Evolutionary conservation across 2,329 filamentous ascomycete genomes (phyloP), one percentile per base, ranked within the genome.

Genomic region (Aspergillus ruber): DNA sequence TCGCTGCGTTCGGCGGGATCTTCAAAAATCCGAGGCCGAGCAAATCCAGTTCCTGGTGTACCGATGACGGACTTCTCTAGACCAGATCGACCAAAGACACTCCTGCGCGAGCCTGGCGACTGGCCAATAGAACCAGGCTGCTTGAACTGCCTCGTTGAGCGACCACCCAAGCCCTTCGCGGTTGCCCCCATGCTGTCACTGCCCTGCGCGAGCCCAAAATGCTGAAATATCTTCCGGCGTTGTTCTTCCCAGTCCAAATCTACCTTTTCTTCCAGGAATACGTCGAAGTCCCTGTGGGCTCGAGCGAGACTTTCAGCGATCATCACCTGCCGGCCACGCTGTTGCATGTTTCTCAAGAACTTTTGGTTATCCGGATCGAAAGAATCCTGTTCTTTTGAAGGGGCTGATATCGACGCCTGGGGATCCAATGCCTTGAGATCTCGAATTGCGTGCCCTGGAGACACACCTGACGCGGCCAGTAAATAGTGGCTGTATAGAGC

Each of bases 191-290:
- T 48, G 57, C 77, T 76, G 42, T 83, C 65, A 49, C 53, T 55
- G 44, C 83, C 85, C 63, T 70, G 67, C 6, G 74, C 76, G 13
- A 98, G 85, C 12, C 93, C 93, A 67, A 98, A 97, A 69, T 98
- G 93, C 61, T 95, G 84, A 69, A 96, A 97, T 54, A 98, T 95
- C 56, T 84, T 84, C 68, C 87, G 88, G 53, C 91, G 85, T 72
- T 97, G 91, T 13, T 86, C 85, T 58, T 96, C 90, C 90, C 93
- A 97, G 66, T 97, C 90, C 74, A 95, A 85, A 25, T 90, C 88
- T 43, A 97, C 84, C 63, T 95, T 94, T 60, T 96, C 90, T 65
- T 97, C 90, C 47, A 98, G 77, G 66, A 95, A 97, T 51, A 82
- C 80, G 65, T 98, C 90, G 65, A 98, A 97, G 63, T 97, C 93